Percentiles rank a stretch among this genome's conserved stretches.
These are phyloP conservation scores for Tephrocybe sp. DNA, from an alignment of 768 basidiomycete genomes.

Conservation along the genomic window DNA sequence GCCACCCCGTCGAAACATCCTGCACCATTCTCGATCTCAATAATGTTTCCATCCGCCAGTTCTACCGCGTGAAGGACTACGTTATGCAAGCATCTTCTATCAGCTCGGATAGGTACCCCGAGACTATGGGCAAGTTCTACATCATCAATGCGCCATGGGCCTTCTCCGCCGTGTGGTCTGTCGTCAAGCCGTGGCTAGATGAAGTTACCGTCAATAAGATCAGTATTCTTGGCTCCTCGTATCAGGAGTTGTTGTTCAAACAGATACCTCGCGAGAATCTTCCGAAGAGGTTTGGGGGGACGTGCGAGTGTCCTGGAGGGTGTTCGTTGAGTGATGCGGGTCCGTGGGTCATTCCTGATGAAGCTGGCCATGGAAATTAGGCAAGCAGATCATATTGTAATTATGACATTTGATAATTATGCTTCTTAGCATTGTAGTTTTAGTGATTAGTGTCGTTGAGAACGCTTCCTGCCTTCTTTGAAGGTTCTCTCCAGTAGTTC, in stretches of 20 bases:
- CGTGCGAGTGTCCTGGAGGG: slow-evolving; percentile 73
- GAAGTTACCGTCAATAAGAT: slow-evolving; percentile 95
- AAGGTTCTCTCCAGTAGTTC: slow-evolving; percentile 55
- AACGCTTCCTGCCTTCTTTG: slow-evolving; percentile 43
- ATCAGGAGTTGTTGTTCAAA: slow-evolving; percentile 71
- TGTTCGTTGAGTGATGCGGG: slow-evolving; percentile 90
- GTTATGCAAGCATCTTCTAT: slow-evolving; percentile 73
- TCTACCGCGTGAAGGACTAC: slow-evolving; percentile 93
- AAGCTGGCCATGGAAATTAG: neutral
- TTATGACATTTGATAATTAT: neutral
- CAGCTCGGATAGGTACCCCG: slow-evolving; percentile 91
- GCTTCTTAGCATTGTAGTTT: neutral
- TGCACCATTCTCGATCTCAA: slow-evolving; percentile 97
- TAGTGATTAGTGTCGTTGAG: neutral
- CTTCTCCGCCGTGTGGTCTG: slow-evolving; percentile 84
- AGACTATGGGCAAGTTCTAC: slow-evolving; percentile 97
- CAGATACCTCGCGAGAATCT: slow-evolving; percentile 87
- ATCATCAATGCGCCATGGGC: slow-evolving; percentile 97
- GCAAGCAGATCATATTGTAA: neutral
- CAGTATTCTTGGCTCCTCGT: slow-evolving; percentile 76
- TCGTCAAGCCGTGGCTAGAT: slow-evolving; percentile 94
- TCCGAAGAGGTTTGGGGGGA: slow-evolving; percentile 84
- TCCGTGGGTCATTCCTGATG: slow-evolving; percentile 67
- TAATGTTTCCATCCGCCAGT: slow-evolving; percentile 67
- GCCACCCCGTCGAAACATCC: slow-evolving; percentile 92